Conservation (phyloP, 257 asterid genomes). For the Primulina eburnea region DNA sequence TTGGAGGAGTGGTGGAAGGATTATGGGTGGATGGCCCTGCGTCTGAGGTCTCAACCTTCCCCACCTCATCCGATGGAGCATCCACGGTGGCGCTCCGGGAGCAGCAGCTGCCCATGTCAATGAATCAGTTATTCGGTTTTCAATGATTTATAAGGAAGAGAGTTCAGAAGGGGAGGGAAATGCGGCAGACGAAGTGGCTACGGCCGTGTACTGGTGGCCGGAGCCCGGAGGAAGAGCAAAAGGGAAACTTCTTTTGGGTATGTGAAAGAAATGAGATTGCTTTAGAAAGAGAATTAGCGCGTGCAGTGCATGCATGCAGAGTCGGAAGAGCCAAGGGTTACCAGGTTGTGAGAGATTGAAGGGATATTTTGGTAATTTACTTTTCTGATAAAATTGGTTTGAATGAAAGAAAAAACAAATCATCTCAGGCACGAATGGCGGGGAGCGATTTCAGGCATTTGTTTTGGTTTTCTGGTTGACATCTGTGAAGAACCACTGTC, state of each 20-base stretch:
- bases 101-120: conserved; percentile 58
- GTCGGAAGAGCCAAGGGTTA: conserved; percentile 21
- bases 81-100: conserved; percentile 32
- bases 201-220: conserved; percentile 13
- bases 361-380: conserved; percentile 25
- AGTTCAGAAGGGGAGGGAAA: background rate
- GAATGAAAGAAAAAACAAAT: background rate
- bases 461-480: no score
- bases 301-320: conserved; percentile 30
- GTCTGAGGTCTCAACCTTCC: conserved; percentile 10
- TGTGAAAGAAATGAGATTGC: conserved; percentile 22
- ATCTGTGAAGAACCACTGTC: no score
- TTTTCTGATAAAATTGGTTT: background rate
- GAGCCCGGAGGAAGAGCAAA: conserved; percentile 24
- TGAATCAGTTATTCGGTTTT: background rate
- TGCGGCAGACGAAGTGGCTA: background rate
- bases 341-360: conserved; percentile 32
- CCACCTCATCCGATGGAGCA: conserved; percentile 24
- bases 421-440: conserved; percentile 22
- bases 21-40: background rate
- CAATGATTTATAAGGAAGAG: background rate
- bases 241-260: background rate
- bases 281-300: conserved; percentile 30
- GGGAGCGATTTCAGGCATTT: conserved; percentile 18
- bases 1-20: conserved; percentile 29